These are phyloP conservation scores for Parascedosporium putredinis DNA, from an alignment of 2,329 filamentous ascomycete genomes.

Conservation along the genomic window DNA sequence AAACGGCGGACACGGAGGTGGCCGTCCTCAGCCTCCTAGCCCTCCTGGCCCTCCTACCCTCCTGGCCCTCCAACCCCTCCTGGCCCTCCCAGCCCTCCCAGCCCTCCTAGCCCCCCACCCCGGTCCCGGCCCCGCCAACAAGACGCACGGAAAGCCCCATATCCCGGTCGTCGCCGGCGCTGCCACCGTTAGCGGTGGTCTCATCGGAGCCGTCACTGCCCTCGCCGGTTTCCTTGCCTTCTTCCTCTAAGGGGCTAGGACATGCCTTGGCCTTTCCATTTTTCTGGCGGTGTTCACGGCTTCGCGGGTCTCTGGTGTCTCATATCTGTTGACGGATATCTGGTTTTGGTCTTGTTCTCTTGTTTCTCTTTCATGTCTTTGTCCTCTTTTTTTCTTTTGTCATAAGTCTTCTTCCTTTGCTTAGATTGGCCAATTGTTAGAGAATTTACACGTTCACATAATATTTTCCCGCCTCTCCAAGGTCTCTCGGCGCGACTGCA, in stretches of 20 bases:
- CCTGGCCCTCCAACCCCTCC: not conserved
- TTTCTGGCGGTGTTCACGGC: not conserved
- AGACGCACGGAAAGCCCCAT: not conserved
- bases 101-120: too few relatives aligned
- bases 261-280: not conserved
- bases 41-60: not conserved
- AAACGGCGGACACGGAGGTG: not conserved
- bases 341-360: too few relatives aligned
- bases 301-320: not conserved
- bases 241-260: not conserved
- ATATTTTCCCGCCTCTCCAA: too few relatives aligned
- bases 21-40: not conserved
- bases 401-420: too few relatives aligned
- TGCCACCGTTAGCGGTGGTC: not conserved
- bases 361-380: too few relatives aligned
- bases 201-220: not conserved
- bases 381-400: too few relatives aligned
- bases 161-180: not conserved
- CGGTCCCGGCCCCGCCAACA: not conserved
- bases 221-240: not conserved
- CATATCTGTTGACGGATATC: not conserved
- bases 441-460: too few relatives aligned
- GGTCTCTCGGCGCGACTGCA: too few relatives aligned
- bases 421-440: too few relatives aligned
- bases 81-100: not conserved